These are phyloP conservation scores for Malus fusca DNA, from an alignment of 306 rosid genomes.

Conservation along the genomic window DNA sequence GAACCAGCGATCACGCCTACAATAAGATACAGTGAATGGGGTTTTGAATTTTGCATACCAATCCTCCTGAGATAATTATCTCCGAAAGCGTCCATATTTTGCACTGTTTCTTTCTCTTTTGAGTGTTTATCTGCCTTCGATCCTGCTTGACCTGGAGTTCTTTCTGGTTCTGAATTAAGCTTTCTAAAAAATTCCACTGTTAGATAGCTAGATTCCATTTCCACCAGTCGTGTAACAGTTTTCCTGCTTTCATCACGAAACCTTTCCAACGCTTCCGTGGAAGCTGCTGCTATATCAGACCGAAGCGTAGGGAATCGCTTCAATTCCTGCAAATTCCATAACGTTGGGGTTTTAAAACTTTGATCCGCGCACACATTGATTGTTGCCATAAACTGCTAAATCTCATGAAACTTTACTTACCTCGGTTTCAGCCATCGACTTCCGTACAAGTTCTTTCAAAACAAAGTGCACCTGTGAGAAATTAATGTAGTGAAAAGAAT, in stretches of 20 bases:
- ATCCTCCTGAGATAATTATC: constrained; percentile 82
- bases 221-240: constrained; percentile 84
- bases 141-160: constrained; percentile 40
- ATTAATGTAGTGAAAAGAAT: constrained; percentile 17
- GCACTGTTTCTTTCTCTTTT: constrained; percentile 35
- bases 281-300: constrained; percentile 78
- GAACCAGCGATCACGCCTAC: background rate
- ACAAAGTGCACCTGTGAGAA: constrained; percentile 70
- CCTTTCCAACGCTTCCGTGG: constrained; percentile 78
- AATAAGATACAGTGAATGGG: background rate
- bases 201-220: constrained; percentile 94
- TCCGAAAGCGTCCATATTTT: constrained; percentile 43
- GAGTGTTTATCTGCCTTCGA: constrained; percentile 50
- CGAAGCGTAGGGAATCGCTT: constrained; percentile 88
- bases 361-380: background rate
- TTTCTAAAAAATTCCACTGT: constrained; percentile 92
- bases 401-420: constrained; percentile 23
- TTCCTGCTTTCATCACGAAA: constrained; percentile 89
- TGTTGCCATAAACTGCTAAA: background rate
- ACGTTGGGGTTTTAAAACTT: background rate
- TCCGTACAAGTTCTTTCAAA: constrained; percentile 93
- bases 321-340: constrained; percentile 60
- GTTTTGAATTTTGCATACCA: constrained; percentile 38
- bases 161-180: constrained; percentile 72
- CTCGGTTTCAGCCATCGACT: constrained; percentile 90